phyloP scores from a whole-genome alignment of 331 rosid genomes.

The Pyracantha coccinea region DNA sequence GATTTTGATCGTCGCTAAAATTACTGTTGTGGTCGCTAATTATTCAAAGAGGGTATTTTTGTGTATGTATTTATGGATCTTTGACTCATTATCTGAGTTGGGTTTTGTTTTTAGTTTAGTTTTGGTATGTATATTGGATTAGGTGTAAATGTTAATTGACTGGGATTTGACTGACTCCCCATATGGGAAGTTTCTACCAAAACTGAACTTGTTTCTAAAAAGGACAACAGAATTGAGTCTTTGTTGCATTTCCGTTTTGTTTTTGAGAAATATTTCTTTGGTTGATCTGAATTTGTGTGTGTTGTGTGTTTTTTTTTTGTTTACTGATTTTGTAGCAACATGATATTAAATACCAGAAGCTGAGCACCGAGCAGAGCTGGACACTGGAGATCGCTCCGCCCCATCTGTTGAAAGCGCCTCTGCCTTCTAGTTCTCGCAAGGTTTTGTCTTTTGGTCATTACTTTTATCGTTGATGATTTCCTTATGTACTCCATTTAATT shows the following conservation, averaged over 20 bases:
- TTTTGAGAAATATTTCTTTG: neutral
- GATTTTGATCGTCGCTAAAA: neutral
- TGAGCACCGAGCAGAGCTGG: conserved; percentile 56
- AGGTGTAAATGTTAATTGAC: neutral
- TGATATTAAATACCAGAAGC: conserved; percentile 35
- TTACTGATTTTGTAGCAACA: conserved; percentile 41
- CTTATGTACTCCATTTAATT: conserved; percentile 7
- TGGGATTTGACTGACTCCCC: neutral
- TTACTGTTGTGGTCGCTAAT: neutral
- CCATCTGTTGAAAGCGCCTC: conserved; percentile 47
- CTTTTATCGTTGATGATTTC: neutral
- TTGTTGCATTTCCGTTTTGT: conserved; percentile 1
- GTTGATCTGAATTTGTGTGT: neutral
- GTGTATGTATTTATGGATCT: neutral
- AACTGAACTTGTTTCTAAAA: neutral
- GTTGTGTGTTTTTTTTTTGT: neutral
- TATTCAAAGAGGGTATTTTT: neutral
- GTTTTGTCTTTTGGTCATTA: conserved; percentile 33
- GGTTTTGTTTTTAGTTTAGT: neutral
- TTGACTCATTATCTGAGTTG: neutral
- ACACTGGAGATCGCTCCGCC: conserved; percentile 62
- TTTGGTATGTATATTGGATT: neutral
- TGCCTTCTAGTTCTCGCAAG: conserved; percentile 54
- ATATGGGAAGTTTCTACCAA: conserved; percentile 2
- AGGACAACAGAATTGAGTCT: neutral